Evolutionary conservation across 306 rosid species (phyloP), one percentile per base, ranked within the genome.

Genomic region (Pyrus bretschneideri): DNA sequence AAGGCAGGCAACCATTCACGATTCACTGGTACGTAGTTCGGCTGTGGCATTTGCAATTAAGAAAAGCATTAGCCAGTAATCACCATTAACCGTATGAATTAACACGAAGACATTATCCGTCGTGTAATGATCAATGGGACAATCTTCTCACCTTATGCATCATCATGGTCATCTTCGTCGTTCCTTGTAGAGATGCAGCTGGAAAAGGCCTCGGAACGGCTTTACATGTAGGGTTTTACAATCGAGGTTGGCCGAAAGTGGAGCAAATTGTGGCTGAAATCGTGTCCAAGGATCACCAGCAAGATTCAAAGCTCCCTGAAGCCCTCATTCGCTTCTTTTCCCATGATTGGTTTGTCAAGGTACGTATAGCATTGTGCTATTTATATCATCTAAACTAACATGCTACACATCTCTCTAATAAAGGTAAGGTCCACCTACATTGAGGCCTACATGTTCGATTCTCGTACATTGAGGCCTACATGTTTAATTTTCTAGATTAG

Each of bases 301-400:
- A 1, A 1, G 81, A 93, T 75, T 87, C 73, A 38, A n/a, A 51
- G 2, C 77, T 80, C 12, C n/a, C 83, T 4, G 84, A 87, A 10
- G 72, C 31, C 74, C 6, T 93, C 79, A 0, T 93, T 27, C 91
- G 97, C 75, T 85, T 89, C 25, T 76, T 80, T 2, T 89, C 89
- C 86, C 97, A 91, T 27, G 98, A 93, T 49, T 93, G 97, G 81
- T 86, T 90, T 49, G 93, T 93, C 25, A 82, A 60, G 51, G 97
- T 93, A 77, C 19, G 54, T 17, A 13, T 5, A 46, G 19, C 54
- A 49, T 15, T 49, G 54, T 30, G 31, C 69, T 64, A 64, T 30
- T 33, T 64, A 2, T 64, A 30, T 21, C 44, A 17, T 64, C 44
- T 31, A 42, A 18, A 64, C n/a, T 31, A 12, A 31, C 21, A 6